Base-by-base conservation (phyloP, 169 alveolate genomes). In the Eimeria falciformis region DNA sequence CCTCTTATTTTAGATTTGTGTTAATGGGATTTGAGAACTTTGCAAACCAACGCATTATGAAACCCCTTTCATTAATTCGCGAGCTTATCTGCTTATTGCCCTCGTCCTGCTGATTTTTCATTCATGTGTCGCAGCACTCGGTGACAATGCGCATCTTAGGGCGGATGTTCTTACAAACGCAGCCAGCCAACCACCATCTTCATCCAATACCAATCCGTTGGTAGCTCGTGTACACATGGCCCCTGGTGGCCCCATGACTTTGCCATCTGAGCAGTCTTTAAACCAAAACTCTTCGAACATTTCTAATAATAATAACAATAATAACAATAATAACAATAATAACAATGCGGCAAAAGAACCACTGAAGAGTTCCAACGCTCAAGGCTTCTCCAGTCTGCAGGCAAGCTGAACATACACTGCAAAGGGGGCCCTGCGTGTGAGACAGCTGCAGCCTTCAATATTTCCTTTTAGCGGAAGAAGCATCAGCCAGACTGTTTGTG, bases 341-440 rank as follows among this genome's bases (percentile, higher is more conserved):
- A n/a, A n/a, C n/a, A n/a, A n/a, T 11, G 62, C n/a, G 46, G 40
- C 40, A 1, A 2, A 43, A 2, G 27, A 14, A 11, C 18, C 25
- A 18, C n/a, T 9, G n/a, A 9, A 45, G 23, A n/a, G n/a, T 17
- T 33, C 55, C 7, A 14, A 40, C 0, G 69, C 69, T 25, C 17
- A 25, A 37, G 69, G 69, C 71, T 47, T 78, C 69, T 78, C 87
- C 46, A 68, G 71, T 23, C 62, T 78, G 50, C 87, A 78, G 87
- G 87, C 50, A n/a, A 75, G 69, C 50, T 43, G 50, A 53, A 53
- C 65, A 53, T 53, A 21, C 17, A 21, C 65, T 53, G 25, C 65
- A 53, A 3, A 53, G 65, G 17, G 65, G 40, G 40, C 40, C 40
- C 40, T 33, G 40, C 40, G 40, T 33, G 40, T 33, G 40, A 33